A percentile compares a stretch with the other conserved stretches of the same genome.
Conservation (phyloP, 768 basidiomycete species). For the Dentipellis fragilis region DNA sequence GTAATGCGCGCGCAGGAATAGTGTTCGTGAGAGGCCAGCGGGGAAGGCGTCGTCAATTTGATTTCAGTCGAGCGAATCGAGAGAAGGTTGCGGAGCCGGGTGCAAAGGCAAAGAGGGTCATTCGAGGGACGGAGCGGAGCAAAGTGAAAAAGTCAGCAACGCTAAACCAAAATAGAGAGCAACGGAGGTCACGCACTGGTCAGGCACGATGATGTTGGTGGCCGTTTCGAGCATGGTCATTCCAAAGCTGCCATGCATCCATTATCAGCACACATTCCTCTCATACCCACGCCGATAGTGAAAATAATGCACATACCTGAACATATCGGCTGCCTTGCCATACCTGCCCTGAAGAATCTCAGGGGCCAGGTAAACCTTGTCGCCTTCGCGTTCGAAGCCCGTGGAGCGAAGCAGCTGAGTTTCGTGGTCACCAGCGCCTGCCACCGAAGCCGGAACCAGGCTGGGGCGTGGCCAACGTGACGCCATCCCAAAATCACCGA, state of each 20-base stretch:
- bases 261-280: constrained; percentile 6
- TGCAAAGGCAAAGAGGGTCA: background rate
- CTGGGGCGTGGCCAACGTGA: constrained; percentile 72
- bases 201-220: constrained; percentile 93
- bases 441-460: constrained; percentile 17
- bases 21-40: background rate
- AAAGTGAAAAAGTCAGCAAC: background rate
- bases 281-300: background rate
- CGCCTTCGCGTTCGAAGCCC: constrained; percentile 89
- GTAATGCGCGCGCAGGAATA: constrained; percentile 8
- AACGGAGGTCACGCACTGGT: constrained; percentile 57
- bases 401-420: constrained; percentile 18
- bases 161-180: background rate
- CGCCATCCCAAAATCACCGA: constrained; percentile 99
- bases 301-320: constrained; percentile 47
- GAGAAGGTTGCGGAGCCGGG: background rate
- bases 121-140: background rate
- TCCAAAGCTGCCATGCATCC: constrained; percentile 58
- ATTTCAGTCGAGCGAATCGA: background rate
- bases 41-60: background rate
- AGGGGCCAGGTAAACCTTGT: constrained; percentile 93
- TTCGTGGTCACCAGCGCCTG: constrained; percentile 2
- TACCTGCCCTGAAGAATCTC: constrained; percentile 91
- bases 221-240: constrained; percentile 94
- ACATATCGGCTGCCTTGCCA: constrained; percentile 91